Conservation (phyloP, 108 stramenopile species). For the Aurantiochytrium sp. region DNA sequence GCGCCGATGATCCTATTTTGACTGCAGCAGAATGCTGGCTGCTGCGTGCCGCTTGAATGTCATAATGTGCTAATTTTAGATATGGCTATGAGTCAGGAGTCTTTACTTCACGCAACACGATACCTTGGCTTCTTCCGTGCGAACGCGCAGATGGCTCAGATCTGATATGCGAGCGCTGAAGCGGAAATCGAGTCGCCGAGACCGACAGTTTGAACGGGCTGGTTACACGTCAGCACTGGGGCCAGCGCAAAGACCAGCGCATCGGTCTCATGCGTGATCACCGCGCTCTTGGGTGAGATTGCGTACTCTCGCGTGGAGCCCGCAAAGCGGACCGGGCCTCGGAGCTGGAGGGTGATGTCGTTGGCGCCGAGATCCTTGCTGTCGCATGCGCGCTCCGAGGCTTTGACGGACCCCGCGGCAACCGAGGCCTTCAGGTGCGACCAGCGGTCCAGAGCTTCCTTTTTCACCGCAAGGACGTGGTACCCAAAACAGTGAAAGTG, state of each 20-base stretch:
- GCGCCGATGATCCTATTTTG: not conserved
- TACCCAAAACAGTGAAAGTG: slow-evolving; percentile 30
- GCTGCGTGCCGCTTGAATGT: no score
- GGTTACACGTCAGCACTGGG: slow-evolving; percentile 7
- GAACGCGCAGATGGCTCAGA: no score
- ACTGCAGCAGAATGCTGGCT: no score
- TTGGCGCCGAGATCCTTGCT: not conserved
- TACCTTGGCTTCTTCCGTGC: not conserved
- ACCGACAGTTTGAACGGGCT: not conserved
- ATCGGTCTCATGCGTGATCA: not conserved
- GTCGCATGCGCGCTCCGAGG: slow-evolving; percentile 18
- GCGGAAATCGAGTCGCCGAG: slow-evolving; percentile 30
- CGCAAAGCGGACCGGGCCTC: not conserved
- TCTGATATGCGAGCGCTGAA: slow-evolving; percentile 4
- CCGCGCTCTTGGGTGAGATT: not conserved
- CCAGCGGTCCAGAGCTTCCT: not conserved
- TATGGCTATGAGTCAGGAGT: no score
- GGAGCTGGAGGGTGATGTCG: slow-evolving; percentile 9
- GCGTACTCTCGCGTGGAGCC: not conserved
- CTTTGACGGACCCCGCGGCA: not conserved
- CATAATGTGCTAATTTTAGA: no score
- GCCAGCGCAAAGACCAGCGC: not conserved
- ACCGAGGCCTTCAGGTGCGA: not conserved
- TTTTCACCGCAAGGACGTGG: not conserved
- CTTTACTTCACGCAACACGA: not conserved